Evolutionary conservation across 1,284 basidiomycete genomes (phyloP), one percentile per base, ranked within the genome.

Genomic region (Cutaneotrichosporon daszewskae): DNA sequence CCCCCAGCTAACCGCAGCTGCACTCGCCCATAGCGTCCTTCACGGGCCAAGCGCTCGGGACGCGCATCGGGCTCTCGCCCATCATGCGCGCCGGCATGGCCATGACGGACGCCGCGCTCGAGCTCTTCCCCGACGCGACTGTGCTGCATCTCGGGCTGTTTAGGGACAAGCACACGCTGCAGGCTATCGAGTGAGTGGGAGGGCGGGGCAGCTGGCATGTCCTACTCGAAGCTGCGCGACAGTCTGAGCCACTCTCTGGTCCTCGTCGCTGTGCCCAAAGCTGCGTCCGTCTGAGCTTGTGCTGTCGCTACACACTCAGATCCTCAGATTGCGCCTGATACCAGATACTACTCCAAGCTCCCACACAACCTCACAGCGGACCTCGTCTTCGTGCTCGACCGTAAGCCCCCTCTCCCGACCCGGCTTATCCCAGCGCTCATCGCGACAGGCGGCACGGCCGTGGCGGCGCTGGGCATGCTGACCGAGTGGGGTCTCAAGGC

Each of bases 361-460:
- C 92, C 91, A 7, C 72, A 79, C 23, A 72, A 74, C 14, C 82
- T 85, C 1, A 82, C 84, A 0, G 80, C 91, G 6, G 90, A 95
- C 62, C 72, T 80, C 35, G 84, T 91, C 22, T 87, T 83, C 71
- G 74, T 97, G 28, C 77, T 96, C 31, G 92, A 97, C 58, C 87
- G 66, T 68, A 39, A 47, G 63, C 25, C 19, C 9, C 22, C 14
- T 8, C 9, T 13, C 5, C 23, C n/a, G n/a, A n/a, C 10, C 12
- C 14, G 38, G 32, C 47, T 49, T 6, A 51, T 31, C 20, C 10
- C 52, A 67, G 62, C 92, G 4, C 73, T 96, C 32, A 84, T 96
- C 58, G 92, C 92, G 0, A 96, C 92, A 0, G 92, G 91, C 49
- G 87, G 87, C n/a, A 95, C 92, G 3, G 88, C 86, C 5, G 78